Evolutionary conservation across 75 land plant species (phyloP).

Genomic region (Sequoiadendron giganteum): DNA sequence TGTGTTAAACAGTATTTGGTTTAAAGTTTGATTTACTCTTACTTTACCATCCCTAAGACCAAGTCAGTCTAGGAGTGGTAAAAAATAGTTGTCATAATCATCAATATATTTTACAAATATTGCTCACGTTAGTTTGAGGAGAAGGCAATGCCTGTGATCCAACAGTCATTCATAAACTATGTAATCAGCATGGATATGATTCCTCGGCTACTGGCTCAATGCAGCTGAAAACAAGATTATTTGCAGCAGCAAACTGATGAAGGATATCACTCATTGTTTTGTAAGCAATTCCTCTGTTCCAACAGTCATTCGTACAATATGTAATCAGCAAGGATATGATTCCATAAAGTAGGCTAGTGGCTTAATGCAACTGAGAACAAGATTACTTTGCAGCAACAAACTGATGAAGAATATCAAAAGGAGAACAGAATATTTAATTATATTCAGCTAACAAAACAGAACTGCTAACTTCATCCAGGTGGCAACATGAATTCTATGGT

Average conservation of each 20-base stretch:
- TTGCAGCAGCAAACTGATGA: not conserved
- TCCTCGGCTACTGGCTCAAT: not conserved
- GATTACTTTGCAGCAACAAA: not conserved
- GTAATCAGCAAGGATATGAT: not conserved
- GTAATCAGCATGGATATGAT: not conserved
- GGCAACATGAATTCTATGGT: not conserved
- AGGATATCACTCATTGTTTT: not conserved
- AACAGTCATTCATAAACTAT: not conserved
- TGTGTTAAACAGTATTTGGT: too few relatives aligned
- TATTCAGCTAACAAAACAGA: not conserved
- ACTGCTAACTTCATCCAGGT: not conserved
- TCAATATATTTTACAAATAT: too few relatives aligned
- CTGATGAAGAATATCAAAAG: not conserved
- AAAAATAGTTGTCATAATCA: not conserved
- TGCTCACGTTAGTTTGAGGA: not conserved
- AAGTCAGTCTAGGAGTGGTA: not conserved
- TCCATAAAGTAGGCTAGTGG: not conserved
- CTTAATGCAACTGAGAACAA: not conserved
- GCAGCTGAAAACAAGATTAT: not conserved
- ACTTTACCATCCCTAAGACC: not conserved
- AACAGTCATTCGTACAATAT: not conserved
- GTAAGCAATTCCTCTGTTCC: not conserved
- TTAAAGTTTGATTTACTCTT: too few relatives aligned
- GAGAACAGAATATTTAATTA: not conserved
- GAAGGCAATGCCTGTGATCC: not conserved